Base-by-base conservation (phyloP, 441 rosid species). In the Euphorbia neoarborescens region DNA sequence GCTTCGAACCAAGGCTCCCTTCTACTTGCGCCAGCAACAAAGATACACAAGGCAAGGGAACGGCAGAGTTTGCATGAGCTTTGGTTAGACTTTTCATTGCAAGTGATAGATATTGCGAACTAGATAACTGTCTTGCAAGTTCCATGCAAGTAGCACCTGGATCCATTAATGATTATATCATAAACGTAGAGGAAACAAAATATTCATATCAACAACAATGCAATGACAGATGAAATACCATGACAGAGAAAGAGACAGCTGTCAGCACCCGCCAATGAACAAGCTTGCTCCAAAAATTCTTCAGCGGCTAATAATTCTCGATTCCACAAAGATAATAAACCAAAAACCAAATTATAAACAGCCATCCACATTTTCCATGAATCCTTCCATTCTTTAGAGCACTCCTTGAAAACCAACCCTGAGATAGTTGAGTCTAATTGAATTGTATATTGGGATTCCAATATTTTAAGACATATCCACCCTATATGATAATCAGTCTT, bases 1-100 rank as follows among this genome's bases (percentile, higher is more conserved):
- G 83, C 81, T 81, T 85, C 53, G 87, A 90, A 69, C 88, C 90
- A 63, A 87, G 86, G 80, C 99, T 90, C 71, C 98, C 99, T 81
- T 92, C 93, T 67, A 87, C 91, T 85, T 88, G 98, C 51, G 97
- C 98, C 63, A 87, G 79, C 80, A 92, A 80, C 51, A 87, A 63
- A 65, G 88, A 89, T 59, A 83, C 87, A 20, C 82, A 61, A 73
- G 99, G 99, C 65, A 89, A 74, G 50, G 91, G 93, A 77, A 75
- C 15, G 2, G 73, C 57, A 2, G 87, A 82, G 62, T 65, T 78
- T 35, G 75, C 73, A 71, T 80, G 87, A 72, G 84, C 95, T 79
- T 83, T 87, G 72, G 60, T 66, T 57, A 94, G 92, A 75, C 91
- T 89, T 73, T 80, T 89, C 73, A 79, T 59, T 69, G 97, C 96